phyloP scores from a whole-genome alignment of 1,284 basidiomycete genomes.

The Phenoliferia sp. region DNA sequence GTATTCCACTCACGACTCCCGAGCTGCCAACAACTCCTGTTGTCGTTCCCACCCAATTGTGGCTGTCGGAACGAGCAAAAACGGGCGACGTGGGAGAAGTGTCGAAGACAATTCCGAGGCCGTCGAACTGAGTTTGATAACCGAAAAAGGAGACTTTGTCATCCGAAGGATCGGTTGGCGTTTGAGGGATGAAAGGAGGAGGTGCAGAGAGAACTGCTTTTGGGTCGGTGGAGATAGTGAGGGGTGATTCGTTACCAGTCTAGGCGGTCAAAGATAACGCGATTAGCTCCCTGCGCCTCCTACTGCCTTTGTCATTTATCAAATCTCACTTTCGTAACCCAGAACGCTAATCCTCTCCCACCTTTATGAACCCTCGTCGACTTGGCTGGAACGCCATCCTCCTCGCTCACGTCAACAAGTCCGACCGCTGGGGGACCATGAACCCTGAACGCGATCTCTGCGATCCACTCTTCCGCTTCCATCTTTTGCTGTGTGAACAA shows the following conservation, averaged over 20 bases:
- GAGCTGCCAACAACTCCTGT: constrained; percentile 22
- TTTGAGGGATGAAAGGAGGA: constrained; percentile 19
- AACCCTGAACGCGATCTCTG: constrained; percentile 38
- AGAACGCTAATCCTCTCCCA: constrained; percentile 38
- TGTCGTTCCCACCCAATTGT: constrained; percentile 17
- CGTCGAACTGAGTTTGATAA: constrained; percentile 35
- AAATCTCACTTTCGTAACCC: constrained; percentile 35
- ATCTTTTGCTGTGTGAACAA: constrained; percentile 33
- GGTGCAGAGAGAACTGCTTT: constrained; percentile 11
- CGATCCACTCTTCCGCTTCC: constrained; percentile 37
- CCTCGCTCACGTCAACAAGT: constrained; percentile 5
- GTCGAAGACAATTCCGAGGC: constrained; percentile 39
- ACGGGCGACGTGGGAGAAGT: constrained; percentile 34
- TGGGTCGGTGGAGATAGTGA: constrained; percentile 22
- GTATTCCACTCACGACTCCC: constrained; percentile 36
- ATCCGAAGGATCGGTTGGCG: constrained; percentile 30
- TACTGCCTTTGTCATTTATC: neutral
- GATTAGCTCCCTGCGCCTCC: neutral
- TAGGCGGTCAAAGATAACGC: neutral
- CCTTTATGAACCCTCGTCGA: constrained; percentile 28
- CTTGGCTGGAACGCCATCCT: constrained; percentile 14
- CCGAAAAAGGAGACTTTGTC: constrained; percentile 38
- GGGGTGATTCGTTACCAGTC: constrained; percentile 22
- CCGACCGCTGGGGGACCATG: constrained; percentile 32
- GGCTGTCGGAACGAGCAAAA: constrained; percentile 30